phyloP scores from a whole-genome alignment of 2,329 filamentous ascomycete species.

The Aspergillus phoenicis region DNA sequence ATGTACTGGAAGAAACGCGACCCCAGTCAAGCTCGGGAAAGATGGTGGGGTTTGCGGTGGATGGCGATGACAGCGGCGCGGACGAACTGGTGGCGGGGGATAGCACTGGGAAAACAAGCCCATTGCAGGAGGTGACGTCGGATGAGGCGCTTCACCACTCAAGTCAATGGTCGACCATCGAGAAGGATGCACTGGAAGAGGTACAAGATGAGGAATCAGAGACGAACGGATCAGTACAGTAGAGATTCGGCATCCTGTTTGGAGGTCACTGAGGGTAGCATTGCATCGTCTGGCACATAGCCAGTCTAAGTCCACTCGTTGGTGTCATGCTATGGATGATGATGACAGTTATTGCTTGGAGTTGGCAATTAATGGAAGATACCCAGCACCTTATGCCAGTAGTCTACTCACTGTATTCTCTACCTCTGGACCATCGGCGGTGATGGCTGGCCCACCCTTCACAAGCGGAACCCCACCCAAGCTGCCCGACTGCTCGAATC shows the following conservation, averaged over 20 bases:
- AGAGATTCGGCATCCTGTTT: background rate
- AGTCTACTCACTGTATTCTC: background rate
- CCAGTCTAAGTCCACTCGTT: background rate
- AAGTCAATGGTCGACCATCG: conserved; percentile 41
- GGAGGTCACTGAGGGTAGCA: background rate
- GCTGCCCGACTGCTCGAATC: background rate
- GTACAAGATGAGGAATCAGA: conserved; percentile 8
- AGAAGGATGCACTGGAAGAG: conserved; percentile 31
- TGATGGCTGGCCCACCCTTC: background rate
- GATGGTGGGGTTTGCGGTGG: conserved; percentile 46
- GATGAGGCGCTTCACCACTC: conserved; percentile 41
- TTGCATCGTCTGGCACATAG: background rate
- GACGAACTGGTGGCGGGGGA: conserved; percentile 11
- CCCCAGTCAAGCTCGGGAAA: conserved; percentile 40
- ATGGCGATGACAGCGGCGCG: conserved; percentile 22
- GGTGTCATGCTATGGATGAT: background rate
- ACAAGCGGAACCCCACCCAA: background rate
- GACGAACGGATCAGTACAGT: background rate
- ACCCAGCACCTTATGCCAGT: conserved; percentile 5
- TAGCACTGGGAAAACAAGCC: conserved; percentile 21
- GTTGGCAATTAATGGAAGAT: conserved; percentile 7
- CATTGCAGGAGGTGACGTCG: conserved; percentile 31
- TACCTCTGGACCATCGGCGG: background rate
- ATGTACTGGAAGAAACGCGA: conserved; percentile 64
- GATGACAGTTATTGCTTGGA: conserved; percentile 1